Evolutionary conservation across 306 rosid species (phyloP).

Genomic region (Arachis stenosperma): DNA sequence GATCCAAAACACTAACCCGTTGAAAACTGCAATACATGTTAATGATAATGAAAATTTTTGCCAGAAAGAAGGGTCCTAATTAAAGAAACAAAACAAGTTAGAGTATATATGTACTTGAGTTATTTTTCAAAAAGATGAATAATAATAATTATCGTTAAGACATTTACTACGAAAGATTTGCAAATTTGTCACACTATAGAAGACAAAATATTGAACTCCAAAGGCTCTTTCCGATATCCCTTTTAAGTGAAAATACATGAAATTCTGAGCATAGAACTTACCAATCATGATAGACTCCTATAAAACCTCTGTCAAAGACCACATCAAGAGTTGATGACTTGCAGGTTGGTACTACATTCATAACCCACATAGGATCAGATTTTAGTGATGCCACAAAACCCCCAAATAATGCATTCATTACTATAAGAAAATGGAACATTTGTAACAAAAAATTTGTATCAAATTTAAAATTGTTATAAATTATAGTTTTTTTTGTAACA

Average conservation of each 20-base stretch:
- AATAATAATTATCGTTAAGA: too few relatives aligned
- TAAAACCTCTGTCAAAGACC: conserved; percentile 86
- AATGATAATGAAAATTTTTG: background rate
- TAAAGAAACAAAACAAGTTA: conserved; percentile 24
- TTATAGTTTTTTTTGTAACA: too few relatives aligned
- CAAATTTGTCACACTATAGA: too few relatives aligned
- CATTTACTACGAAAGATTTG: too few relatives aligned
- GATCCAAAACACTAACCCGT: conserved; percentile 26
- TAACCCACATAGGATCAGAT: conserved; percentile 92
- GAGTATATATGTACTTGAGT: background rate
- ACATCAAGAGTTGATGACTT: conserved; percentile 74
- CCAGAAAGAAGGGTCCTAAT: background rate
- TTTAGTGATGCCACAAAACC: conserved; percentile 90
- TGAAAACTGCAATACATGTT: conserved; percentile 17
- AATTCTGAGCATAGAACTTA: conserved; percentile 40
- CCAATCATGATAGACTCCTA: conserved; percentile 97
- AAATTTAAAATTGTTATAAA: too few relatives aligned
- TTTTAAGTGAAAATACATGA: background rate
- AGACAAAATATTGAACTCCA: too few relatives aligned
- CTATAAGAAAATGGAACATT: too few relatives aligned
- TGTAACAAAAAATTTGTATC: too few relatives aligned
- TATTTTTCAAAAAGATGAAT: background rate
- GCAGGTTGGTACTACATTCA: conserved; percentile 87
- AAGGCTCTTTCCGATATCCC: background rate
- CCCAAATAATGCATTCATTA: conserved; percentile 86